phyloP scores from a whole-genome alignment of 257 asterid genomes.

The Nicotiana tabacum region DNA sequence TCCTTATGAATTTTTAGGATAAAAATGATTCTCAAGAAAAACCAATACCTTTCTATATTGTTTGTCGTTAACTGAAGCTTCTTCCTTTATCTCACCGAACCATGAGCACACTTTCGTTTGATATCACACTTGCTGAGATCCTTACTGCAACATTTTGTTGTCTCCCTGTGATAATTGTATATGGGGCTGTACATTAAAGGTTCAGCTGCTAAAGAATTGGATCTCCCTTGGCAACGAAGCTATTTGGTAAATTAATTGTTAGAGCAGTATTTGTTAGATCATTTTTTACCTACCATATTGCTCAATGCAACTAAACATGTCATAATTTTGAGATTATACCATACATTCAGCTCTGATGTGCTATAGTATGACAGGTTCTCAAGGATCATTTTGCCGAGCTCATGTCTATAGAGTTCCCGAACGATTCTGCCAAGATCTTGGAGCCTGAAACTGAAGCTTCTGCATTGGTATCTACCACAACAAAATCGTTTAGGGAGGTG shows the following conservation, averaged over 20 bases:
- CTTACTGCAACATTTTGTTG: background rate
- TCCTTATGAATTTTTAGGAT: background rate
- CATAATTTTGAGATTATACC: background rate
- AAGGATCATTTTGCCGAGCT: constrained; percentile 13
- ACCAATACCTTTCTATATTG: background rate
- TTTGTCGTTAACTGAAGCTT: background rate
- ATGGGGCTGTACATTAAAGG: background rate
- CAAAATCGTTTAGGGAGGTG: constrained; percentile 54
- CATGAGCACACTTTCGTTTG: background rate
- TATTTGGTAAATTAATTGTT: background rate
- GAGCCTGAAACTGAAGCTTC: constrained; percentile 60
- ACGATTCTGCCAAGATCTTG: constrained; percentile 48
- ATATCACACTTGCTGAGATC: background rate
- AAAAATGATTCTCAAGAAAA: background rate
- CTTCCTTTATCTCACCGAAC: background rate
- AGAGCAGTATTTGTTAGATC: constrained; percentile 6
- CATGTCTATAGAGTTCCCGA: constrained; percentile 6
- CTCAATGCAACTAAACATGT: background rate
- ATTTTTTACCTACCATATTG: background rate
- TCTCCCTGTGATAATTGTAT: background rate
- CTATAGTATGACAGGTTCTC: constrained; percentile 10
- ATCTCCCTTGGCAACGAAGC: background rate
- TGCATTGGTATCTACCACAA: constrained; percentile 20
- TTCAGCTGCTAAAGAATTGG: background rate
- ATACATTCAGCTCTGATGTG: background rate